Evolutionary conservation across 23 red algal species (phyloP).

Genomic region (Cyanidiococcus yangmingshanensis): DNA sequence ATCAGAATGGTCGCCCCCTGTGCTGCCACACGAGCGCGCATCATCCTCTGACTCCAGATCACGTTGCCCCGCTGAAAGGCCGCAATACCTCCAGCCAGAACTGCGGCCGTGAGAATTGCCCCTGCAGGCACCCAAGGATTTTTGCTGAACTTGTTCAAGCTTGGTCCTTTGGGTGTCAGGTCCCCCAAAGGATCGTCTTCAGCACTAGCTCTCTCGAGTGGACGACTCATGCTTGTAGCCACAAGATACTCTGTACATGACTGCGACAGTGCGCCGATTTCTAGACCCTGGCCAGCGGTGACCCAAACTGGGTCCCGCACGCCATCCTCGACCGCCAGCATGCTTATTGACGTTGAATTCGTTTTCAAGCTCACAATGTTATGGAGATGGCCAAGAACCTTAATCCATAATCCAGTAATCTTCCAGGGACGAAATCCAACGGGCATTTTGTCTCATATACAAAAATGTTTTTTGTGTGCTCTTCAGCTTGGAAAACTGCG

Average conservation of each 20-base stretch:
- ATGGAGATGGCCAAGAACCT: too few species aligned
- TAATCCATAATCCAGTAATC: too few species aligned
- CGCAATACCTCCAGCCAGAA: slow-evolving; percentile 45
- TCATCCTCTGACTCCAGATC: slow-evolving; percentile 47
- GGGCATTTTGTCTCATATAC: too few species aligned
- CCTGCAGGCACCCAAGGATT: slow-evolving; percentile 62
- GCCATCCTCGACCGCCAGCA: too few species aligned
- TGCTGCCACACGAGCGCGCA: slow-evolving; percentile 57
- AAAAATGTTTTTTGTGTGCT: too few species aligned
- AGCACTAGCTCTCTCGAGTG: background rate
- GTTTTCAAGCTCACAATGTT: too few species aligned
- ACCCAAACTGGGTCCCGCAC: too few species aligned
- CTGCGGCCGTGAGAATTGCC: slow-evolving; percentile 44
- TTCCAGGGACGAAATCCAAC: too few species aligned
- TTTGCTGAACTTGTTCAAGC: slow-evolving; percentile 33
- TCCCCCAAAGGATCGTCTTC: background rate
- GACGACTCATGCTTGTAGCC: background rate
- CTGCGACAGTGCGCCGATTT: too few species aligned
- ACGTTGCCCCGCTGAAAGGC: slow-evolving; percentile 57
- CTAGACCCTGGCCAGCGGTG: too few species aligned
- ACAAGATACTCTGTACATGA: background rate
- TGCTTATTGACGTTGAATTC: too few species aligned
- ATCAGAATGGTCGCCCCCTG: slow-evolving; percentile 51
- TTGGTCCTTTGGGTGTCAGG: background rate
- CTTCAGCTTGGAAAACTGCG: too few species aligned